Evolutionary conservation across 129 eudicot species (phyloP).

Genomic region (Centrapalus pauciflorus): DNA sequence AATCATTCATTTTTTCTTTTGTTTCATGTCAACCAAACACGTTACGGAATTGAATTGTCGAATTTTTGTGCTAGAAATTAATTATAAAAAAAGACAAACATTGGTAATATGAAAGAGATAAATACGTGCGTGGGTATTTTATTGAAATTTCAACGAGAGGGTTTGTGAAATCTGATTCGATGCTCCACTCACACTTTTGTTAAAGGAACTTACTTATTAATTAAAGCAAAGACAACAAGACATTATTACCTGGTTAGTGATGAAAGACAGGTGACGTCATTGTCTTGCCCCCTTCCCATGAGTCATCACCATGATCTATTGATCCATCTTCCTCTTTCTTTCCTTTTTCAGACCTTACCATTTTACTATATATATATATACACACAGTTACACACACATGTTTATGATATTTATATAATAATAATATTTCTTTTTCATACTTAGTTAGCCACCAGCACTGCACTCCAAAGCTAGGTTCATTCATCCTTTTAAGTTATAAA

Average conservation of each 20-base stretch:
- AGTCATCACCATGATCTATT: not conserved
- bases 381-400: not conserved
- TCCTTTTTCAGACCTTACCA: conserved; percentile 16
- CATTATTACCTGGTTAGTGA: not conserved
- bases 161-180: not conserved
- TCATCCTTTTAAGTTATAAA: too few relatives aligned
- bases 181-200: not conserved
- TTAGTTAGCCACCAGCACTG: not conserved
- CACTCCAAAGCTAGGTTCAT: too few relatives aligned
- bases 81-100: too few relatives aligned
- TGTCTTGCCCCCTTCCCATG: not conserved
- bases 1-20: too few relatives aligned
- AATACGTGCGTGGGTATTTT: not conserved
- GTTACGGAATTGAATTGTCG: too few relatives aligned
- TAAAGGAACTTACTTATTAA: too few relatives aligned
- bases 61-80: too few relatives aligned
- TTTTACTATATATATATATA: not conserved
- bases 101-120: too few relatives aligned
- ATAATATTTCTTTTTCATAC: not conserved
- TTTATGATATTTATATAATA: not conserved
- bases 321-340: conserved; percentile 2
- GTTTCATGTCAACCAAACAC: too few relatives aligned
- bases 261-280: conserved; percentile 8
- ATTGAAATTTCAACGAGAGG: too few relatives aligned
- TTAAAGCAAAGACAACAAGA: not conserved